Percentiles rank a stretch among this genome's conserved stretches.
phyloP scores from a whole-genome alignment of 495 filamentous ascomycete species.

The Rostrohypoxylon terebratum region DNA sequence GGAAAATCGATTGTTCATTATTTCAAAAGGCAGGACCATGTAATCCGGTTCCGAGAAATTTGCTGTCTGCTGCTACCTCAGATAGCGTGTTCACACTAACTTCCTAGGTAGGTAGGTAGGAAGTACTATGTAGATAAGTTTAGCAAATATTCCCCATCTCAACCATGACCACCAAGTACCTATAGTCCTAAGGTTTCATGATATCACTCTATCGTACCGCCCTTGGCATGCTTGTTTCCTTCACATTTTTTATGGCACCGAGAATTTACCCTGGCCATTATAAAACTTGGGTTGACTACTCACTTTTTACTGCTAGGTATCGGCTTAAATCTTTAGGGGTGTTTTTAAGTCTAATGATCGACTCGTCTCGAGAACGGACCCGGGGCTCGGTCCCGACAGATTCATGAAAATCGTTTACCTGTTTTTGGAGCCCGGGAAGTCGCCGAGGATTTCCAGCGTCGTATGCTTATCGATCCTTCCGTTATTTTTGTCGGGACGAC shows the following conservation, averaged over 20 bases:
- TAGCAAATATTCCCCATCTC: neutral
- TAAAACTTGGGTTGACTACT: neutral
- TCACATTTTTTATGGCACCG: neutral
- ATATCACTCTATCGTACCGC: constrained; percentile 1
- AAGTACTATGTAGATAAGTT: too few relatives aligned
- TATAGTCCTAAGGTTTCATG: neutral
- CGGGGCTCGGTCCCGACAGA: constrained; percentile 33
- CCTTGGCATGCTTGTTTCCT: neutral
- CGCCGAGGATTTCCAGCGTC: constrained; percentile 20
- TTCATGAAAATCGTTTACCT: neutral
- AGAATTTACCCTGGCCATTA: neutral
- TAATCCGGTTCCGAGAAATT: neutral
- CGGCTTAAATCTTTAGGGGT: neutral
- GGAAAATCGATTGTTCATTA: neutral
- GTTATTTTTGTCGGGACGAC: constrained; percentile 16
- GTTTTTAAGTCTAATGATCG: neutral
- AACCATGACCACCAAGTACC: neutral
- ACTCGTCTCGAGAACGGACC: neutral
- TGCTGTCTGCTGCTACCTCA: neutral
- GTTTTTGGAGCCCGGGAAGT: neutral
- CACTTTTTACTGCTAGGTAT: constrained; percentile 3
- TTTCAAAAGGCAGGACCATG: neutral
- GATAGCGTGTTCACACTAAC: neutral
- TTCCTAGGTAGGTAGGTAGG: neutral
- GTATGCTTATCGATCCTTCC: constrained; percentile 39